Base-by-base conservation (phyloP, 768 basidiomycete species). In the Neoboletus magnificus region DNA sequence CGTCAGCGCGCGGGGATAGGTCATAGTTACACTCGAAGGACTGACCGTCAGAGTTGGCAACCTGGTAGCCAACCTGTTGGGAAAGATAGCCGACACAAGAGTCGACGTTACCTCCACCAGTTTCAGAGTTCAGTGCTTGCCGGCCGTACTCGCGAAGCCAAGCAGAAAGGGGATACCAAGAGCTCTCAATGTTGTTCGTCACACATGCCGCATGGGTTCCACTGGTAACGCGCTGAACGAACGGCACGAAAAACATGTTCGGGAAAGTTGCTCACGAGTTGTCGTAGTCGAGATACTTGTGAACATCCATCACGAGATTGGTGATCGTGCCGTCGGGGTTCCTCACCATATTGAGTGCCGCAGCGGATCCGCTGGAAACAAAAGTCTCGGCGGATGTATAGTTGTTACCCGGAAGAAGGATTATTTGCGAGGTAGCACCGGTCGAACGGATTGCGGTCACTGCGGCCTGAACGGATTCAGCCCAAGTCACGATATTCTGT, bases 261-360 rank as follows among this genome's bases (percentile, higher is more conserved):
- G 3, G 23, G 20, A 47, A 63, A 64, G 33, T 54, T 25, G 54
- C 75, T 67, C 63, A 78, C 53, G 76, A 80, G 63, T 77, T 79
- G 60, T 84, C 81, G 16, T 61, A 71, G 66, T 85, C 83, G 46
- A 82, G 77, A 69, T 84, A 85, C 63, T 82, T 80, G 75, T 85
- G 84, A 3, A 84, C 82, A 60, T 86, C 84, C 61, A 85, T 78
- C 55, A 85, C 69, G 40, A 85, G 74, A 62, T 74, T 73, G 23
- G 68, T 75, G 15, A 53, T 73, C 22, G 68, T 73, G 6, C 79
- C 77, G 56, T 82, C 79, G 30, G 73, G 76, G 59, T 81, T 81
- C 6, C 46, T 72, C 36, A 82, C 76, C 41, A 62, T 73, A 57
- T 57, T 62, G 32, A 86, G 70, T 3, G 82, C 78, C 15, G 73